A percentile compares a stretch with the other conserved stretches of the same genome.
Conservation (phyloP, 2,329 filamentous ascomycete species). For the Apiospora rasikravindrae region DNA sequence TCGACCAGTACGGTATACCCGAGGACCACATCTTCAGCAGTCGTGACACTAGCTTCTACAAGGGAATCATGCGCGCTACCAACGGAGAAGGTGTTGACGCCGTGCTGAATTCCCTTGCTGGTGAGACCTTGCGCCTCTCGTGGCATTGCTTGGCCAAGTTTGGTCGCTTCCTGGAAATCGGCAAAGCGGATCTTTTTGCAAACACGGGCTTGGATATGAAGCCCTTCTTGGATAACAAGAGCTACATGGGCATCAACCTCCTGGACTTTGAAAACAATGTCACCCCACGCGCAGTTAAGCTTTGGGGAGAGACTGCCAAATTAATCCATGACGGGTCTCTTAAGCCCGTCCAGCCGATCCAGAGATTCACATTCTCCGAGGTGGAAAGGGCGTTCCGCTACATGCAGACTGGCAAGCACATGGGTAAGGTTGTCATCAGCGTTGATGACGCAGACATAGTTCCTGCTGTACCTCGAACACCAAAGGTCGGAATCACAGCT, state of each 20-base stretch:
- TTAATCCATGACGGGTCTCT: constrained; percentile 49
- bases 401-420: constrained; percentile 46
- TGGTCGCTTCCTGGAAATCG: constrained; percentile 22
- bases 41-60: constrained; percentile 41
- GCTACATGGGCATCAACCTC: neutral
- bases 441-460: constrained; percentile 3
- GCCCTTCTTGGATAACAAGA: constrained; percentile 19
- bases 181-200: constrained; percentile 19
- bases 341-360: constrained; percentile 40
- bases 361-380: constrained; percentile 38
- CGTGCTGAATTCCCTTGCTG: constrained; percentile 46
- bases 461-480: neutral
- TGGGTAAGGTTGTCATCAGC: constrained; percentile 40
- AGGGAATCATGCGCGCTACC: constrained; percentile 38
- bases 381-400: constrained; percentile 49
- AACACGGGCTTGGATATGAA: constrained; percentile 23
- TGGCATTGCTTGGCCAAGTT: constrained; percentile 18
- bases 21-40: constrained; percentile 43
- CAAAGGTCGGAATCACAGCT: constrained; percentile 31
- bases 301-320: constrained; percentile 46
- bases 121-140: neutral
- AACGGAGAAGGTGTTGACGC: constrained; percentile 44
- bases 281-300: neutral
- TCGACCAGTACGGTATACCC: constrained; percentile 38
- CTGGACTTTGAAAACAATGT: neutral